Conservation (phyloP, 1,284 basidiomycete species). For the Inonotus hispidus region DNA sequence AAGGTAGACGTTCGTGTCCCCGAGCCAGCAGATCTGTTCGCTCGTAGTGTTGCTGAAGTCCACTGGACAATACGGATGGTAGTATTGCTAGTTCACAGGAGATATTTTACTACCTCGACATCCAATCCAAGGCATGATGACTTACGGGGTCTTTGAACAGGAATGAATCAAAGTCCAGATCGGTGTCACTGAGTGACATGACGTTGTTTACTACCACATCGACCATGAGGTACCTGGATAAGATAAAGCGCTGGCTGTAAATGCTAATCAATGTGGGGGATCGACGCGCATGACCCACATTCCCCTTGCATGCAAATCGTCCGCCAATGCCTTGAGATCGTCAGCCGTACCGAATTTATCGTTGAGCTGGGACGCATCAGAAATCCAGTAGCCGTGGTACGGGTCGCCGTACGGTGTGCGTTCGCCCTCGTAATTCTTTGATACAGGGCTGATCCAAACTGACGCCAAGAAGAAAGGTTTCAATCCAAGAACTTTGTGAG, state of each 20-base stretch:
- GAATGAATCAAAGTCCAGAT: slow-evolving; percentile 52
- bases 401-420: slow-evolving; percentile 60
- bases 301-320: slow-evolving; percentile 58
- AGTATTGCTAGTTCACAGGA: slow-evolving; percentile 40
- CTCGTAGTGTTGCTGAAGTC: slow-evolving; percentile 59
- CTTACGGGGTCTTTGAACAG: slow-evolving; percentile 50
- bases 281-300: slow-evolving; percentile 41
- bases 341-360: slow-evolving; percentile 60
- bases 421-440: slow-evolving; percentile 64
- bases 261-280: neutral
- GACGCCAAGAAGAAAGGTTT: neutral
- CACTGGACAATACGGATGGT: slow-evolving; percentile 63
- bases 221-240: slow-evolving; percentile 63
- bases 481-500: slow-evolving; percentile 15
- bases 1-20: slow-evolving; percentile 59
- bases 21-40: slow-evolving; percentile 72
- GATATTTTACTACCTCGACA: too few relatives aligned
- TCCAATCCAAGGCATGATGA: too few relatives aligned
- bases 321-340: slow-evolving; percentile 62
- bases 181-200: slow-evolving; percentile 46
- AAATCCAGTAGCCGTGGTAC: slow-evolving; percentile 69
- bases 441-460: slow-evolving; percentile 65
- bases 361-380: slow-evolving; percentile 61
- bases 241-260: neutral
- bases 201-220: slow-evolving; percentile 77